Percentiles rank a stretch among this genome's conserved stretches.
Conservation (phyloP, 1,139 yeast genomes). For the Nakaseomyces uthaithaninus region DNA sequence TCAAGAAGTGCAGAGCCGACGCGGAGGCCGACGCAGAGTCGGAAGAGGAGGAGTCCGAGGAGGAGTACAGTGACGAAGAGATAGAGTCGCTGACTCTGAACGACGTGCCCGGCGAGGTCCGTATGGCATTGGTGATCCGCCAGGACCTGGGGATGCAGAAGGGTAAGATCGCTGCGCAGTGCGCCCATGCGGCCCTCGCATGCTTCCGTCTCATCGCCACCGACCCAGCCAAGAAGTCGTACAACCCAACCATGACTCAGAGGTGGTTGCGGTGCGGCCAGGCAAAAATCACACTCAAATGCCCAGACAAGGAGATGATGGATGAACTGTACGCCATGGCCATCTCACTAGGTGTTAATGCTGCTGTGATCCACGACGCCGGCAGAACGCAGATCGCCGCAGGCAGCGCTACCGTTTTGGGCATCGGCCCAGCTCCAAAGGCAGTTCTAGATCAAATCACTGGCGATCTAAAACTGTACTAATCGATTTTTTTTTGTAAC, state of each 20-base stretch:
- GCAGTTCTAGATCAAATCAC: constrained; percentile 72
- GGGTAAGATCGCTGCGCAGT: constrained; percentile 96
- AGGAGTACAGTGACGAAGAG: constrained; percentile 34
- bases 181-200: constrained; percentile 94
- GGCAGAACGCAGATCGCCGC: constrained; percentile 95
- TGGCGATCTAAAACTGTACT: constrained; percentile 67
- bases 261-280: constrained; percentile 85
- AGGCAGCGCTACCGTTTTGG: constrained; percentile 90
- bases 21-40: constrained; percentile 32
- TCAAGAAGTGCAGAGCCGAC: constrained; percentile 14
- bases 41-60: constrained; percentile 36
- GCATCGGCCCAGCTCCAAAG: constrained; percentile 97
- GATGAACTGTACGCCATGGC: constrained; percentile 75
- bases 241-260: constrained; percentile 50
- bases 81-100: constrained; percentile 52
- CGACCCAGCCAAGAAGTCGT: constrained; percentile 43
- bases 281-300: constrained; percentile 88
- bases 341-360: constrained; percentile 66
- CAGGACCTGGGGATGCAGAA: constrained; percentile 87
- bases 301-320: constrained; percentile 66
- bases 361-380: constrained; percentile 84
- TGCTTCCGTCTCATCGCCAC: constrained; percentile 65
- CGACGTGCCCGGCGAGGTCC: constrained; percentile 65
- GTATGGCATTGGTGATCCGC: constrained; percentile 83
- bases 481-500: no score